Conservation (phyloP, 352 stramenopile genomes). For the Phytophthora multivora region DNA sequence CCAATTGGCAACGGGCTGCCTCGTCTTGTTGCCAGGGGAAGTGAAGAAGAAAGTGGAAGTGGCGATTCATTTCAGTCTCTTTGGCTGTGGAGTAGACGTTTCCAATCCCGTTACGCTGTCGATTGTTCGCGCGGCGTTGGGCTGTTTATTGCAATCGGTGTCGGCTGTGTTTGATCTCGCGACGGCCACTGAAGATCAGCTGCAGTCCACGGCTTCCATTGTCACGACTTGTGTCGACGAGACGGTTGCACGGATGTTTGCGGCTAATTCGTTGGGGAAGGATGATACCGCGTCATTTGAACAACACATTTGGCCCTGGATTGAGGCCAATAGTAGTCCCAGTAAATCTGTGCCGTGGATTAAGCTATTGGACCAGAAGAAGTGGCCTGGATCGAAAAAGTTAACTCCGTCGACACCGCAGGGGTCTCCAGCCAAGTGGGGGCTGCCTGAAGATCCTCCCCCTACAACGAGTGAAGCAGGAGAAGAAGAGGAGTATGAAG, state of each 20-base stretch:
- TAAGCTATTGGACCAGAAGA: constrained; percentile 68
- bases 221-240: constrained; percentile 60
- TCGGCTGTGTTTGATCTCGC: constrained; percentile 70
- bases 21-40: constrained; percentile 59
- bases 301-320: constrained; percentile 63
- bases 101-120: constrained; percentile 45
- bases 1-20: constrained; percentile 61
- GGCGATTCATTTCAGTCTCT: constrained; percentile 61
- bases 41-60: constrained; percentile 61
- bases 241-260: constrained; percentile 55
- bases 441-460: constrained; percentile 16
- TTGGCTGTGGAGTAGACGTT: constrained; percentile 37
- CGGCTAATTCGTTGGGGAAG: constrained; percentile 45
- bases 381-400: constrained; percentile 66
- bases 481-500: constrained; percentile 29
- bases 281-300: constrained; percentile 41
- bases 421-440: constrained; percentile 32
- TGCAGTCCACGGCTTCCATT: constrained; percentile 63
- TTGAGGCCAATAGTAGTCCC: constrained; percentile 48
- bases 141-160: constrained; percentile 59
- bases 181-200: constrained; percentile 48
- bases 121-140: constrained; percentile 44
- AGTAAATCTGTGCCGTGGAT: constrained; percentile 66
- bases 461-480: constrained; percentile 14
- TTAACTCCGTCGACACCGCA: constrained; percentile 34